Percentiles rank a stretch among this genome's conserved stretches.
Evolutionary conservation across 768 basidiomycete genomes (phyloP).

Genomic region (Amanita inopinata): DNA sequence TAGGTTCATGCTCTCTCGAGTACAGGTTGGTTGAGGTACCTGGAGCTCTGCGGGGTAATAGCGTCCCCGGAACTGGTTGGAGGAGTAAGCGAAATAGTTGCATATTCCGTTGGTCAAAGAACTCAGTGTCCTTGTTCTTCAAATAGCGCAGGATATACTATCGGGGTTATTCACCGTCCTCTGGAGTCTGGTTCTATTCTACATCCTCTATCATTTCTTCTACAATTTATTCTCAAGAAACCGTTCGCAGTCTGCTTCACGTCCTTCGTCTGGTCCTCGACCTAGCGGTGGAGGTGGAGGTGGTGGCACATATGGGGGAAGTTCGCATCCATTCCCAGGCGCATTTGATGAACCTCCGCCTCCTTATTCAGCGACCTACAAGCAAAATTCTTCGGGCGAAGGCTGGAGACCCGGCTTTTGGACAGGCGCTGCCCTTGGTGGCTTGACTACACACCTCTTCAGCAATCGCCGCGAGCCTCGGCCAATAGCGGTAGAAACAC

Average conservation of each 20-base stretch:
- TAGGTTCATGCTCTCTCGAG: conserved; percentile 82
- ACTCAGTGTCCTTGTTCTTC: neutral
- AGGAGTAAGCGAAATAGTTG: conserved; percentile 19
- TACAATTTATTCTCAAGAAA: conserved; percentile 37
- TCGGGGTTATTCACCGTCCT: conserved; percentile 43
- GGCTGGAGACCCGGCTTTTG: conserved; percentile 73
- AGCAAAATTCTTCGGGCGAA: conserved; percentile 13
- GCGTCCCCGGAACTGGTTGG: conserved; percentile 18
- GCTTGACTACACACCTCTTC: conserved; percentile 50
- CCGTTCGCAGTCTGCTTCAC: conserved; percentile 16
- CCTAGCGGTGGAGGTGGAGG: conserved; percentile 31
- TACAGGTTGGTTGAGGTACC: conserved; percentile 75
- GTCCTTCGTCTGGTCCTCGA: conserved; percentile 22
- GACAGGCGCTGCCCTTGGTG: conserved; percentile 73
- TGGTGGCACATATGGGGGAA: conserved; percentile 22
- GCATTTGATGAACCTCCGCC: conserved; percentile 35
- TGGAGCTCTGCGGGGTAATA: conserved; percentile 25
- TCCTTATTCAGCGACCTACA: conserved; percentile 42
- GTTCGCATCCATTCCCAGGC: conserved; percentile 12
- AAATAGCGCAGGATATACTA: conserved; percentile 35
- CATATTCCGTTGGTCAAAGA: neutral
- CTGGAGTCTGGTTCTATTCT: conserved; percentile 42
- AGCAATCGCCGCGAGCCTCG: conserved; percentile 24
- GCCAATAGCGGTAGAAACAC: conserved; percentile 17
- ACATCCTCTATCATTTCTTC: conserved; percentile 52